Evolutionary conservation across 805 yeast genomes (phyloP).

Genomic region (Starmerella davenportii): DNA sequence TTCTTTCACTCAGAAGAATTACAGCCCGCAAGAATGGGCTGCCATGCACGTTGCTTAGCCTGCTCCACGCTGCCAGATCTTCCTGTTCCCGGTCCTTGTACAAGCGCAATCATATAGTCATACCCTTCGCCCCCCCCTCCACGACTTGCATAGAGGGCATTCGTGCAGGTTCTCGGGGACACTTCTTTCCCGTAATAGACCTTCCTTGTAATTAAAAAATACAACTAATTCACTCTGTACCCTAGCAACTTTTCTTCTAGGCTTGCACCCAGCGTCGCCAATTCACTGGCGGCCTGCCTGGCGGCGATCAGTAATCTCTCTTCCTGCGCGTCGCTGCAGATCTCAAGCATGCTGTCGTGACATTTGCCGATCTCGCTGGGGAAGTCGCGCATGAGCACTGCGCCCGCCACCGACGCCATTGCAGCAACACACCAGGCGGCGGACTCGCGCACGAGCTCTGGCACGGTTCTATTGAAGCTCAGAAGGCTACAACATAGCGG

Average conservation of each 20-base stretch:
- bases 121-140: no score
- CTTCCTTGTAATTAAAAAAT: no score
- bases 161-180: no score
- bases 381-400: neutral
- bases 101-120: no score
- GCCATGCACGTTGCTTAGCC: neutral
- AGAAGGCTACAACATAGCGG: neutral
- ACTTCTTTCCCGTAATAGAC: no score
- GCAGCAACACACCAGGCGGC: neutral
- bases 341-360: neutral
- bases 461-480: neutral
- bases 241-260: neutral
- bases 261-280: neutral
- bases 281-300: neutral
- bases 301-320: neutral
- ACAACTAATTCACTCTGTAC: no score
- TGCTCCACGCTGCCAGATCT: no score
- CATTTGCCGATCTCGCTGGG: neutral
- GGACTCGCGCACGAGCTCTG: neutral
- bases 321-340: neutral
- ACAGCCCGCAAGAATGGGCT: slow-evolving; percentile 77
- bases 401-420: neutral
- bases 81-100: no score
- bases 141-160: no score
- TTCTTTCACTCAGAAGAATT: slow-evolving; percentile 71